Evolutionary conservation across 2,329 filamentous ascomycete genomes (phyloP).

Genomic region (Lomentospora prolificans): DNA sequence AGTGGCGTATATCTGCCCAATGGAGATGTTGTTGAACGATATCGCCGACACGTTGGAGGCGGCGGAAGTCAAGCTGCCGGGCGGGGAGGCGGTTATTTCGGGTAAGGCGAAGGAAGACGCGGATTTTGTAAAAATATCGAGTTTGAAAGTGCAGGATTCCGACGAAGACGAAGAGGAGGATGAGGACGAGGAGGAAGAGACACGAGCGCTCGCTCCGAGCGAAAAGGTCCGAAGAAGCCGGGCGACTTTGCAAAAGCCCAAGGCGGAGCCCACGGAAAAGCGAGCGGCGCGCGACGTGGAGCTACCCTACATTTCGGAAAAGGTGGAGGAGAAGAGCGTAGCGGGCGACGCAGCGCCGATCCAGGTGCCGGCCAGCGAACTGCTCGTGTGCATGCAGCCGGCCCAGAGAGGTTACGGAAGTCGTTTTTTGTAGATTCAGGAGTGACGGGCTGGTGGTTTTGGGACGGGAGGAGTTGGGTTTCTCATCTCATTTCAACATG

Average conservation of each 20-base stretch:
- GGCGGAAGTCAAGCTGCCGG: slow-evolving; percentile 59
- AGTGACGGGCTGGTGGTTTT: not conserved
- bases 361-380: not conserved
- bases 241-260: not conserved
- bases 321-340: slow-evolving; percentile 6
- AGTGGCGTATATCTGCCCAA: slow-evolving; percentile 86
- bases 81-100: slow-evolving; percentile 32
- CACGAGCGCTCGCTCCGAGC: not conserved
- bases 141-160: not conserved
- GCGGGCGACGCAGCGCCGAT: not conserved
- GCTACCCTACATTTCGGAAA: slow-evolving; percentile 4
- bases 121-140: slow-evolving; percentile 8
- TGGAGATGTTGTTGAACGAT: slow-evolving; percentile 81
- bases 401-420: not conserved
- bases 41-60: slow-evolving; percentile 72
- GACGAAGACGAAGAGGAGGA: not conserved
- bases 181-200: not conserved
- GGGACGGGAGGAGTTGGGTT: not conserved
- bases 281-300: not conserved
- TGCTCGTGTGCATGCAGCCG: slow-evolving; percentile 3
- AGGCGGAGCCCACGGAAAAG: not conserved
- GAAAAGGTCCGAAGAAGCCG: not conserved
- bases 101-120: not conserved
- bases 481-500: not conserved
- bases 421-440: not conserved